These are phyloP conservation scores for Madurella fahalii DNA, from an alignment of 2,329 filamentous ascomycete species.

Conservation along the genomic window DNA sequence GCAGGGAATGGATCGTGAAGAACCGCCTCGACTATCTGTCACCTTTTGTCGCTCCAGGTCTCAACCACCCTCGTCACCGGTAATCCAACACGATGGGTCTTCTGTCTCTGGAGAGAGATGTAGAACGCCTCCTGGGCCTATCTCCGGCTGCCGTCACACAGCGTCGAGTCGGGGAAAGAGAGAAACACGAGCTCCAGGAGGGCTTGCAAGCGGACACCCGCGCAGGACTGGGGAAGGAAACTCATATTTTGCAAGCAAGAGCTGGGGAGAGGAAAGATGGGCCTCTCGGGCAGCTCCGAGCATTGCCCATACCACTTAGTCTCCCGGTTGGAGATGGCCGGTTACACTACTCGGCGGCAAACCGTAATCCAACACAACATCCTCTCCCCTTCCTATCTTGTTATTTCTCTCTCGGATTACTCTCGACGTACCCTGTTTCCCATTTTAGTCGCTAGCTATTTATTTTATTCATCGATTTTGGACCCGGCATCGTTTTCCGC, in stretches of 20 bases:
- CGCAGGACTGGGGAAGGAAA: constrained; percentile 4
- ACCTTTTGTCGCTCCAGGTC: constrained; percentile 6
- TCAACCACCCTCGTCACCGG: constrained; percentile 6
- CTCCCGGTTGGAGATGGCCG: constrained; percentile 16
- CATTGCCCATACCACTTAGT: constrained; percentile 2
- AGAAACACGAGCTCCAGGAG: constrained; percentile 3
- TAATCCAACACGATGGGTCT: constrained; percentile 5
- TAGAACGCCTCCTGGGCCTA: background rate
- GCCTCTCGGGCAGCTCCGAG: constrained; percentile 5
- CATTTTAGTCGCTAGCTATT: constrained; percentile 23
- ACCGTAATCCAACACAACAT: constrained; percentile 18
- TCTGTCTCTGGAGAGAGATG: constrained; percentile 12
- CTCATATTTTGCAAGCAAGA: constrained; percentile 14
- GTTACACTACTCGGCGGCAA: constrained; percentile 14
- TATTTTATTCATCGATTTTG: constrained; percentile 20
- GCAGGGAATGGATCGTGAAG: constrained; percentile 23
- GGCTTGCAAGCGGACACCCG: constrained; percentile 7
- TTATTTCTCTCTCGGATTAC: constrained; percentile 20
- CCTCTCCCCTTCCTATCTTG: constrained; percentile 14
- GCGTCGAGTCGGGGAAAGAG: constrained; percentile 1
- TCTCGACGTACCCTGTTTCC: constrained; percentile 19
- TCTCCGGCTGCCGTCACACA: background rate
- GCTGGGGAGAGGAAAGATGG: constrained; percentile 8
- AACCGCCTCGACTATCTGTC: constrained; percentile 14
- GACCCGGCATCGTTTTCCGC: constrained; percentile 11